Evolutionary conservation across 495 filamentous ascomycete species (phyloP).

Genomic region (Xylaria venustula): DNA sequence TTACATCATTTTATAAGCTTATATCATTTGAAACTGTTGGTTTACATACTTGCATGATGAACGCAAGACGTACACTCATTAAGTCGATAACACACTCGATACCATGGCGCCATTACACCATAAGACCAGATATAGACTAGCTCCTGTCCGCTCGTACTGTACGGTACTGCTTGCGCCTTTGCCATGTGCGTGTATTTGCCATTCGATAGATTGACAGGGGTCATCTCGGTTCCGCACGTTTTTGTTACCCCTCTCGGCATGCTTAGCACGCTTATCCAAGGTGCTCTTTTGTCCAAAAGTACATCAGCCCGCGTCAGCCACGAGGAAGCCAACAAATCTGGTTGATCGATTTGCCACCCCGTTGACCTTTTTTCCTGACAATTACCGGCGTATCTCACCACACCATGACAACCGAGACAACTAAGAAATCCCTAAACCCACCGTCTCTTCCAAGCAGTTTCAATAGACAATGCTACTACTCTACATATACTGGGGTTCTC

Average conservation of each 20-base stretch:
- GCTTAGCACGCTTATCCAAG: not conserved
- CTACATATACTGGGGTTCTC: no score
- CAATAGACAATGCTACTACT: no score
- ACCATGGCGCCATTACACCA: not conserved
- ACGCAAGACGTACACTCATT: no score
- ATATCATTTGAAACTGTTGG: no score
- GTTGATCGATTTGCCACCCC: not conserved
- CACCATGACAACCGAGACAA: no score
- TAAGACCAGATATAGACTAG: no score
- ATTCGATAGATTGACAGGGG: conserved; percentile 1
- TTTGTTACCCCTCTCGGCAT: conserved; percentile 10
- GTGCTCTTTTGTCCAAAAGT: not conserved
- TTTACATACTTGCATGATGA: no score
- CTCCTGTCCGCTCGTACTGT: no score
- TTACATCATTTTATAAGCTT: no score
- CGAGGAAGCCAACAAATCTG: conserved; percentile 3
- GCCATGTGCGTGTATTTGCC: conserved; percentile 4
- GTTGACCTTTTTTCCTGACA: not conserved
- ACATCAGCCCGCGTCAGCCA: conserved; percentile 12
- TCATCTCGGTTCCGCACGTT: conserved; percentile 7
- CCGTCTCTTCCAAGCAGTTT: no score
- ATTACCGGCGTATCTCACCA: not conserved
- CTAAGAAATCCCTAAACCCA: no score
- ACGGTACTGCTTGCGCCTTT: not conserved
- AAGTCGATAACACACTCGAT: no score